Percentiles rank a stretch among this genome's conserved stretches.
phyloP scores from a whole-genome alignment of 805 yeast species.

The Yamadazyma phyllophila region DNA sequence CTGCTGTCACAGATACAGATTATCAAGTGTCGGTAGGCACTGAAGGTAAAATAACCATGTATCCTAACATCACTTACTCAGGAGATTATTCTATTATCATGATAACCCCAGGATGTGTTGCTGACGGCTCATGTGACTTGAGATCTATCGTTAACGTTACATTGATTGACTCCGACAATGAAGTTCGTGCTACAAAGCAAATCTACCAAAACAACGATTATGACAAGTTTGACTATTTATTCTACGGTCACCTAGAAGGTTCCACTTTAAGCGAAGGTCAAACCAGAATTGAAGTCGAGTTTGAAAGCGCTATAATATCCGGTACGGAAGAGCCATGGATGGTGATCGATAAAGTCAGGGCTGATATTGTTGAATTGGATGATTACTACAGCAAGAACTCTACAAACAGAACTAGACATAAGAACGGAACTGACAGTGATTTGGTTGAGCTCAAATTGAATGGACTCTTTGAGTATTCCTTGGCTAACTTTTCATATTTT shows the following conservation, averaged over 20 bases:
- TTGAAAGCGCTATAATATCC: conserved; percentile 20
- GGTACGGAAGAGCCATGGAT: conserved; percentile 37
- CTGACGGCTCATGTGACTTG: conserved; percentile 61
- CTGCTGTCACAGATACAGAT: conserved; percentile 3
- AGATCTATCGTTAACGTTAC: conserved; percentile 83
- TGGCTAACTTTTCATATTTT: conserved; percentile 55
- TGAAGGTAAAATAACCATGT: conserved; percentile 46
- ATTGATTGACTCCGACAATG: conserved; percentile 49
- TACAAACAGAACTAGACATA: conserved; percentile 25
- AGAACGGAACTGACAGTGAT: conserved; percentile 12
- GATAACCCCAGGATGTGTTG: conserved; percentile 84
- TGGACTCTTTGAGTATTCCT: conserved; percentile 81
- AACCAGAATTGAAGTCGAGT: conserved; percentile 31
- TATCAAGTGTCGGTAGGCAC: conserved; percentile 33
- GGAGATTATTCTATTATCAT: conserved; percentile 74
- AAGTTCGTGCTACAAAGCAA: conserved; percentile 38
- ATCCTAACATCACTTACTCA: conserved; percentile 66
- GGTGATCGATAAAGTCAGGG: conserved; percentile 69
- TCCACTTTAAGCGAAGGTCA: conserved; percentile 24
- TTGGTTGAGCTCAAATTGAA: conserved; percentile 46
- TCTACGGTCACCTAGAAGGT: conserved; percentile 62
- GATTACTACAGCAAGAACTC: conserved; percentile 26
- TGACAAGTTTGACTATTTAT: conserved; percentile 78
- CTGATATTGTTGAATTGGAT: conserved; percentile 49
- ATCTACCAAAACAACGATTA: conserved; percentile 79